Conservation (phyloP, 1,139 yeast genomes). For the Geotrichum citri-aurantii region DNA sequence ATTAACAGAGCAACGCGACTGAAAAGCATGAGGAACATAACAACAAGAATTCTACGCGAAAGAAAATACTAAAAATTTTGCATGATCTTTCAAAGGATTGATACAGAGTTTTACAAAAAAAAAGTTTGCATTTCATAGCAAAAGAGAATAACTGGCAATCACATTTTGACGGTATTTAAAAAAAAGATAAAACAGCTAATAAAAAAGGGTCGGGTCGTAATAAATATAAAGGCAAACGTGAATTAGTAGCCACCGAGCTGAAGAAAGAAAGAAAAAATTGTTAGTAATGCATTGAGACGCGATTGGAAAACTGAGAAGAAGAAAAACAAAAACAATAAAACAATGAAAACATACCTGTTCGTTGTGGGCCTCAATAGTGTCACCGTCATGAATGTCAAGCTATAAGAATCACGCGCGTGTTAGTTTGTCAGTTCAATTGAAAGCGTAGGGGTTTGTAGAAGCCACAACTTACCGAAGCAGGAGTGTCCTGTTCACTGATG, state of each 20-base stretch:
- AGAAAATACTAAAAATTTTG: background rate
- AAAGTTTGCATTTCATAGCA: too few species aligned
- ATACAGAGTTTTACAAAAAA: too few species aligned
- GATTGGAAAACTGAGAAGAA: background rate
- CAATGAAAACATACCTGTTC: conserved; percentile 47
- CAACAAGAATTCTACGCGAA: background rate
- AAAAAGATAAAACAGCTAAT: background rate
- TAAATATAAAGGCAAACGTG: background rate
- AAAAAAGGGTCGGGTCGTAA: background rate
- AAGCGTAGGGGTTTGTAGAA: background rate
- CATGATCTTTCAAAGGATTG: too few species aligned
- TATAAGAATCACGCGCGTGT: conserved; percentile 20
- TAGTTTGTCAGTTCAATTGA: conserved; percentile 17
- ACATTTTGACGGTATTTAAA: background rate
- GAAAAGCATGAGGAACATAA: background rate
- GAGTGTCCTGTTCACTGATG: conserved; percentile 81
- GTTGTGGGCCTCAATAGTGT: conserved; percentile 95
- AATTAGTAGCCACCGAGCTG: conserved; percentile 11
- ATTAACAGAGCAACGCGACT: background rate
- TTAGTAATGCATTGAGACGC: background rate
- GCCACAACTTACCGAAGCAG: conserved; percentile 51
- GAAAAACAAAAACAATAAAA: background rate
- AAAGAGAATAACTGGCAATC: background rate
- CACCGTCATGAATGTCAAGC: conserved; percentile 90
- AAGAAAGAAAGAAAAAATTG: background rate